Conservation (phyloP, 129 eudicot species). For the Escallonia herrerae region DNA sequence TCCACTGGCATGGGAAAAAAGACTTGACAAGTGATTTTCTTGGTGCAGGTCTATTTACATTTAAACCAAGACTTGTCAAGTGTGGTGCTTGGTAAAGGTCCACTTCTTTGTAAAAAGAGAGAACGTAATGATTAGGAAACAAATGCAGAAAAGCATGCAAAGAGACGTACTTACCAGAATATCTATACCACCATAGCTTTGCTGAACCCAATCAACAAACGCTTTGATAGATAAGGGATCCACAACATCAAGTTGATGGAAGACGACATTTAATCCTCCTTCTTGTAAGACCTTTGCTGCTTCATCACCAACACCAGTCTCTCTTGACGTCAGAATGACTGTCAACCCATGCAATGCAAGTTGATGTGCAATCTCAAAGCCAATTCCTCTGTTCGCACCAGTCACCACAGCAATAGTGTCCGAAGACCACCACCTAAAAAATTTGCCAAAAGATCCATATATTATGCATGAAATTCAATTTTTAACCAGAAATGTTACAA, state of each 20-base stretch:
- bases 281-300: conserved; percentile 83
- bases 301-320: conserved; percentile 68
- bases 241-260: conserved; percentile 77
- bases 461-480: too few species aligned
- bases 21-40: too few species aligned
- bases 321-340: conserved; percentile 89
- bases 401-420: conserved; percentile 90
- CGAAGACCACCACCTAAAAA: conserved; percentile 84
- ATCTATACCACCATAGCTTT: conserved; percentile 72
- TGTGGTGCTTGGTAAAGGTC: too few species aligned
- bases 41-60: too few species aligned
- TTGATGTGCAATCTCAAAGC: conserved; percentile 86
- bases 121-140: neutral
- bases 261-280: conserved; percentile 68
- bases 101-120: neutral
- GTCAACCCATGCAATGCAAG: conserved; percentile 74
- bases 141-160: neutral
- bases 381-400: conserved; percentile 94
- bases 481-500: too few species aligned
- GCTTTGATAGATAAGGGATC: conserved; percentile 57
- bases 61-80: too few species aligned
- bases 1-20: too few species aligned
- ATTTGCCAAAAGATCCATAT: neutral
- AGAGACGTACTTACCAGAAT: conserved; percentile 50
- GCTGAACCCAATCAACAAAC: conserved; percentile 58